Percentiles rank a stretch among this genome's conserved stretches.
Conservation (phyloP, 495 filamentous ascomycete genomes). For the Penicillium robsamsonii region DNA sequence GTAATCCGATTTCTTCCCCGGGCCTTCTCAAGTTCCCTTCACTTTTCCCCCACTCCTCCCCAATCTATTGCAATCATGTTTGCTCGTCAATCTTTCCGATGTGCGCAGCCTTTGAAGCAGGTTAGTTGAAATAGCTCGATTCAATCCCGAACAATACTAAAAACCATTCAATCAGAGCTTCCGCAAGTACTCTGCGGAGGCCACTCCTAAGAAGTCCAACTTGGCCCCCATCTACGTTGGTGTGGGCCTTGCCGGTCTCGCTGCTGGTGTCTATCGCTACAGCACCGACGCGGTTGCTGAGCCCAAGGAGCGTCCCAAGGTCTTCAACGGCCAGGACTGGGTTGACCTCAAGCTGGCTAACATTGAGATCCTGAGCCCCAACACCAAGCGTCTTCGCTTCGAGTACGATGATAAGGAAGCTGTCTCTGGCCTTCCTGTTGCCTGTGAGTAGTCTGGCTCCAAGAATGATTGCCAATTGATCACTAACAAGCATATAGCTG, state of each 20-base stretch:
- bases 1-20: conserved; percentile 29
- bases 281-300: conserved; percentile 35
- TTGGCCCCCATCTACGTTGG: conserved; percentile 41
- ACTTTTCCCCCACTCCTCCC: conserved; percentile 13
- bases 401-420: conserved; percentile 77
- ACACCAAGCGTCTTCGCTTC: conserved; percentile 87
- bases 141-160: neutral
- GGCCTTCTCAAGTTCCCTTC: conserved; percentile 10
- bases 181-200: conserved; percentile 53
- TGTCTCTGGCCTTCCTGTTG: conserved; percentile 74
- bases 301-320: conserved; percentile 41
- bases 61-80: conserved; percentile 42
- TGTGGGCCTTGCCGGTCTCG: conserved; percentile 43
- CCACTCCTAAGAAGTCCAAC: conserved; percentile 42
- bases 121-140: conserved; percentile 27
- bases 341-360: conserved; percentile 74
- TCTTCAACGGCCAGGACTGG: conserved; percentile 86
- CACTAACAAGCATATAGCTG: conserved; percentile 46
- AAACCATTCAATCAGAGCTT: conserved; percentile 35
- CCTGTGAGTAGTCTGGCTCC: conserved; percentile 51
- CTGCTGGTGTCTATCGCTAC: conserved; percentile 46
- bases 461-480: neutral
- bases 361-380: conserved; percentile 77
- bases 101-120: conserved; percentile 49
- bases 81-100: conserved; percentile 48